These are phyloP conservation scores for Fusarium nurragi DNA, from an alignment of 2,329 filamentous ascomycete genomes.

Conservation along the genomic window DNA sequence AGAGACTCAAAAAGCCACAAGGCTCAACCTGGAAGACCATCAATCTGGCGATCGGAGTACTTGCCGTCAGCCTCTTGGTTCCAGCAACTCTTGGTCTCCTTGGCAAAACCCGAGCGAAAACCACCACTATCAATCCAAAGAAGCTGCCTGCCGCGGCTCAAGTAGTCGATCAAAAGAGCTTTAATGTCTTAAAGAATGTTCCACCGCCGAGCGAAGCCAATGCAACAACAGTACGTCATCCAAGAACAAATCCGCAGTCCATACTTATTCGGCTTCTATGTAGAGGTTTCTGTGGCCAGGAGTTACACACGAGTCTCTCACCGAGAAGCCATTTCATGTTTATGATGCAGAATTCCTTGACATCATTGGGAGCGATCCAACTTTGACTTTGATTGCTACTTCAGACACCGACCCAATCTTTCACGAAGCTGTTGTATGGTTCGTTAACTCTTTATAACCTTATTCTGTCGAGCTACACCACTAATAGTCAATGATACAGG, in stretches of 20 bases:
- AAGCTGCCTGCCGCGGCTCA: constrained; percentile 30
- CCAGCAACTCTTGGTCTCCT: constrained; percentile 7
- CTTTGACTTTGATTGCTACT: constrained; percentile 60
- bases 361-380: constrained; percentile 59
- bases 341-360: constrained; percentile 61
- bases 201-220: constrained; percentile 27
- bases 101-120: neutral
- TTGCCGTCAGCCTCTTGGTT: constrained; percentile 1
- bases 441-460: neutral
- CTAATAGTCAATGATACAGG: constrained; percentile 1
- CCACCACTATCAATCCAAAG: neutral
- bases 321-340: constrained; percentile 34
- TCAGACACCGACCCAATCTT: constrained; percentile 58
- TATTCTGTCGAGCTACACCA: fast-evolving
- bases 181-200: constrained; percentile 35
- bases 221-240: constrained; percentile 26
- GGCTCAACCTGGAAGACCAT: neutral
- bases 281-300: constrained; percentile 36
- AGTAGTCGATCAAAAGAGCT: constrained; percentile 38
- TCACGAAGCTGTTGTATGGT: constrained; percentile 66
- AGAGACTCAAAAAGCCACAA: too few species aligned
- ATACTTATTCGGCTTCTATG: neutral
- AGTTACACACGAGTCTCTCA: constrained; percentile 30
- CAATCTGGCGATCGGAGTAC: neutral
- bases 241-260: fast-evolving